These are phyloP conservation scores for Coniochaeta pulveracea DNA, from an alignment of 2,329 filamentous ascomycete species.

Conservation along the genomic window DNA sequence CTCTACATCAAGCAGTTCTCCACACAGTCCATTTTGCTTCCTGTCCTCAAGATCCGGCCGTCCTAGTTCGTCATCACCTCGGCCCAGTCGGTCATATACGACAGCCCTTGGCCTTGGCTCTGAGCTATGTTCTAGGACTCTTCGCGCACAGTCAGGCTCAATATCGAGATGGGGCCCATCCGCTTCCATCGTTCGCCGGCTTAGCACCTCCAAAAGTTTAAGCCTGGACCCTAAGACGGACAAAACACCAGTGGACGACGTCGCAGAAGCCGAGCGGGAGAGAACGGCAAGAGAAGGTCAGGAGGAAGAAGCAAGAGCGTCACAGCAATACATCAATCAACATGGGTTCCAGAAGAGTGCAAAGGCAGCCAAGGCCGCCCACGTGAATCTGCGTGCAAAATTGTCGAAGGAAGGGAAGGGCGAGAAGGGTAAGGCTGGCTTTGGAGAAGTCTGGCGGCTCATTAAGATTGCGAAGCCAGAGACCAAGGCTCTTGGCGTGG, in stretches of 20 bases:
- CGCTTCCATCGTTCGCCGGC: neutral
- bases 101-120: neutral
- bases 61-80: neutral
- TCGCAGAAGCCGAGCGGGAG: neutral
- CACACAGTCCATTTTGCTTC: neutral
- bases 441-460: constrained; percentile 72
- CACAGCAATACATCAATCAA: constrained; percentile 15
- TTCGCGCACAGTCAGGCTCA: neutral
- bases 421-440: constrained; percentile 51
- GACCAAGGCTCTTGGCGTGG: constrained; percentile 61
- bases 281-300: constrained; percentile 13
- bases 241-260: neutral
- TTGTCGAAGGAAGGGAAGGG: constrained; percentile 70
- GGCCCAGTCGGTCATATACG: too few species aligned
- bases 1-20: neutral
- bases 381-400: constrained; percentile 81
- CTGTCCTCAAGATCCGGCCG: constrained; percentile 1
- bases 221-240: neutral
- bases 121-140: neutral
- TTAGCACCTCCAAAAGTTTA: neutral
- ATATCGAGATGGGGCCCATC: constrained; percentile 1
- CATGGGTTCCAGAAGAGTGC: constrained; percentile 52
- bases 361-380: constrained; percentile 73
- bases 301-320: constrained; percentile 19
- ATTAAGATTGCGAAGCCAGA: constrained; percentile 86